Evolutionary conservation across 805 yeast genomes (phyloP).

Genomic region (Candida sanyiensis): DNA sequence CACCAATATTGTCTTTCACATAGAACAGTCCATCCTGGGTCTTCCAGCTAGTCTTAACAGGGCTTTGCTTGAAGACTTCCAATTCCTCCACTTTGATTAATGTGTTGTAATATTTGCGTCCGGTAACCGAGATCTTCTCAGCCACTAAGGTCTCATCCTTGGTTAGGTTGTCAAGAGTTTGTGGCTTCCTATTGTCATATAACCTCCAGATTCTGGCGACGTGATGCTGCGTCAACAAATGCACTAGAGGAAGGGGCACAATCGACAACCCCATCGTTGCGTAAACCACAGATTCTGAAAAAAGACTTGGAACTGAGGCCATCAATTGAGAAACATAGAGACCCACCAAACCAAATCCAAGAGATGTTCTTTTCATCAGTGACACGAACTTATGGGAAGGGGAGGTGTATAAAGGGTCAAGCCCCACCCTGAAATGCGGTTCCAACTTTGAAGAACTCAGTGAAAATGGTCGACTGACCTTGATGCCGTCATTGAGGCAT

Average conservation of each 20-base stretch:
- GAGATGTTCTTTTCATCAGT: constrained; percentile 52
- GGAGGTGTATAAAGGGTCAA: constrained; percentile 57
- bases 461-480: constrained; percentile 37
- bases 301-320: constrained; percentile 42
- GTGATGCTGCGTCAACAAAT: constrained; percentile 54
- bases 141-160: constrained; percentile 59
- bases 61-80: constrained; percentile 33
- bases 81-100: constrained; percentile 48
- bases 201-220: constrained; percentile 69
- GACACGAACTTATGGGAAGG: constrained; percentile 60
- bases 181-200: constrained; percentile 54
- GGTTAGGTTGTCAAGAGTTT: constrained; percentile 56
- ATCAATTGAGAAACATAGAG: constrained; percentile 57
- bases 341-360: constrained; percentile 58
- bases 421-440: constrained; percentile 46
- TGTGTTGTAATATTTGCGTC: constrained; percentile 58
- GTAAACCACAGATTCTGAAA: constrained; percentile 43
- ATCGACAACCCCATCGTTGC: constrained; percentile 37
- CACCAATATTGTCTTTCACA: constrained; percentile 71
- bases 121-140: constrained; percentile 63
- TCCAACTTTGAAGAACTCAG: constrained; percentile 43
- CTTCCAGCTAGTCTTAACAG: constrained; percentile 46
- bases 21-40: constrained; percentile 39
- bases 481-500: no score
- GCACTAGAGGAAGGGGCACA: constrained; percentile 52